A percentile compares a stretch with the other conserved stretches of the same genome.
These are phyloP conservation scores for Candida dubliniensis DNA, from an alignment of 1,139 yeast genomes.

Conservation along the genomic window DNA sequence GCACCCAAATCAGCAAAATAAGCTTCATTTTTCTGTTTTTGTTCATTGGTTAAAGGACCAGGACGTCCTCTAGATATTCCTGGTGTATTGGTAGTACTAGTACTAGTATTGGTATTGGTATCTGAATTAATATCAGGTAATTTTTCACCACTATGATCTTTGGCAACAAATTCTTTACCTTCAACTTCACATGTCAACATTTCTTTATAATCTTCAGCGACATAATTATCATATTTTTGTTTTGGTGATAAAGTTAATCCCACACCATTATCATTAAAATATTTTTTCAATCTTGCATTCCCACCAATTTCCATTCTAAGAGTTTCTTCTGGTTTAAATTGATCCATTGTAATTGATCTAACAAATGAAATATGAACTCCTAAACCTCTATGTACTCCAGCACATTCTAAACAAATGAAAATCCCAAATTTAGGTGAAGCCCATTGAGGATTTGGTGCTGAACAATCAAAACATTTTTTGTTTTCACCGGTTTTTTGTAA, in stretches of 20 bases:
- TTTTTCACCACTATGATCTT: constrained; percentile 57
- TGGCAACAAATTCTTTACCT: constrained; percentile 68
- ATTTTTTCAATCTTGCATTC: constrained; percentile 69
- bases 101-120: no score
- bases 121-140: constrained; percentile 38
- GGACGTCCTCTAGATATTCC: constrained; percentile 5
- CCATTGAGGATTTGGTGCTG: constrained; percentile 98
- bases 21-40: constrained; percentile 68
- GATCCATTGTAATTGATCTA: constrained; percentile 95
- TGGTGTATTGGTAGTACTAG: constrained; percentile 19
- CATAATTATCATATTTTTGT: constrained; percentile 78
- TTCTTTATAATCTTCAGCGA: constrained; percentile 93
- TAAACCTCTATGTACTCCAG: constrained; percentile 92
- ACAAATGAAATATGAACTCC: constrained; percentile 98
- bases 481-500: constrained; percentile 81
- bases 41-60: constrained; percentile 37
- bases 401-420: constrained; percentile 95
- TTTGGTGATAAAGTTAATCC: constrained; percentile 64
- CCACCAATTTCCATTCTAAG: constrained; percentile 95
- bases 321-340: constrained; percentile 89
- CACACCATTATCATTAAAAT: constrained; percentile 73
- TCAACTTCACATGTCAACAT: constrained; percentile 73
- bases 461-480: constrained; percentile 91
- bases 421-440: constrained; percentile 97
- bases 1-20: constrained; percentile 81